Conservation (phyloP, 441 rosid species). For the Breynia disticha region DNA sequence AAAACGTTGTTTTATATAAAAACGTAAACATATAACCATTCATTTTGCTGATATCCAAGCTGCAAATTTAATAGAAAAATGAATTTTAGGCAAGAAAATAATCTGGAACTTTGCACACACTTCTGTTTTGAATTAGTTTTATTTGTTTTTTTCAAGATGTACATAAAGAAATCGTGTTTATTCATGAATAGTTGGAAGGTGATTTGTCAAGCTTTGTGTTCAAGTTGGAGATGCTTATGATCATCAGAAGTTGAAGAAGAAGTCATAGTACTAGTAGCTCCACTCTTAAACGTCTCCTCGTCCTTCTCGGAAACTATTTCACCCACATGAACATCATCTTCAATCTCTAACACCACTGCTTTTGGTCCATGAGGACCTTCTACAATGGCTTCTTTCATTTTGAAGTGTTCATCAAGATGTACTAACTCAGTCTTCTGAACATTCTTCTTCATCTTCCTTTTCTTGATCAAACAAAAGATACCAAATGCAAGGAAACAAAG, state of each 20-base stretch:
- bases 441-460: conserved; percentile 37
- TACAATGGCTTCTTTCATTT: conserved; percentile 47
- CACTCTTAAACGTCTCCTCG: conserved; percentile 23
- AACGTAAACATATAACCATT: no score
- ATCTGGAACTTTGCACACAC: no score
- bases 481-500: conserved; percentile 38
- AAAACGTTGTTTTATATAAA: no score
- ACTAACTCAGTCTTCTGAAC: conserved; percentile 25
- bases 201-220: conserved; percentile 6
- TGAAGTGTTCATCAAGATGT: conserved; percentile 50
- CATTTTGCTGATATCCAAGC: no score
- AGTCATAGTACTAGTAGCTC: no score
- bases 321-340: conserved; percentile 54
- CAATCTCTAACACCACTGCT: conserved; percentile 39
- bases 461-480: conserved; percentile 42
- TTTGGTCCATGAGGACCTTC: conserved; percentile 49
- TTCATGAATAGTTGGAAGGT: neutral
- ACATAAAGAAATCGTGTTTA: no score
- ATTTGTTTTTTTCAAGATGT: no score
- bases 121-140: no score
- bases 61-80: no score
- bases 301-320: conserved; percentile 32
- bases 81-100: no score
- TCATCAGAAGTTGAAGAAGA: conserved; percentile 14
- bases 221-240: conserved; percentile 9